phyloP scores from a whole-genome alignment of 1,284 basidiomycete species.

The Kwoniella shivajii region DNA sequence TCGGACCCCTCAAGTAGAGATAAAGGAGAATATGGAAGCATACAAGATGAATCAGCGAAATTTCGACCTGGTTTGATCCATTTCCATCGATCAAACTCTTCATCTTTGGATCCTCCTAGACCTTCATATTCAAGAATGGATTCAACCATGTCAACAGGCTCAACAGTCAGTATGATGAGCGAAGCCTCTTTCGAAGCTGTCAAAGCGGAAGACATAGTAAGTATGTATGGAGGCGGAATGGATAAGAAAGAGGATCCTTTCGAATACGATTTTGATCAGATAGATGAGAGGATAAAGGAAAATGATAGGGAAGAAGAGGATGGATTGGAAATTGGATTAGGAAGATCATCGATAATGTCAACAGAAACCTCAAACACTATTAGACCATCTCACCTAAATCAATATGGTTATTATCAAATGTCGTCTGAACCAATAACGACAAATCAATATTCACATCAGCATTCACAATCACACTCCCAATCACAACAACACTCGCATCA shows the following conservation, averaged over 20 bases:
- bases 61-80: slow-evolving; percentile 34
- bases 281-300: background rate
- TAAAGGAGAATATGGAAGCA: background rate
- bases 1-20: background rate
- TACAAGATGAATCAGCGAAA: background rate
- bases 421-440: too few relatives aligned
- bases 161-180: slow-evolving; percentile 18
- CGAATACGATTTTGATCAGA: background rate
- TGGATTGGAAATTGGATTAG: background rate
- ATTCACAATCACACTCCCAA: background rate
- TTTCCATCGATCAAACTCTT: slow-evolving; percentile 26
- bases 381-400: slow-evolving; percentile 7
- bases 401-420: too few relatives aligned
- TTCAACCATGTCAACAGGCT: slow-evolving; percentile 11
- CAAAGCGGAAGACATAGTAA: slow-evolving; percentile 25
- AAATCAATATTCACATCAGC: too few relatives aligned
- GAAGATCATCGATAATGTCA: slow-evolving; percentile 13
- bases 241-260: slow-evolving; percentile 12
- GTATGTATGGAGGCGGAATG: slow-evolving; percentile 24
- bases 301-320: background rate
- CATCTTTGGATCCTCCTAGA: slow-evolving; percentile 5
- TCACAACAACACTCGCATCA: background rate
- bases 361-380: background rate
- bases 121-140: slow-evolving; percentile 12
- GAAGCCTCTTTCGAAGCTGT: slow-evolving; percentile 38